phyloP scores from a whole-genome alignment of 768 basidiomycete genomes.

The Suillus plorans region DNA sequence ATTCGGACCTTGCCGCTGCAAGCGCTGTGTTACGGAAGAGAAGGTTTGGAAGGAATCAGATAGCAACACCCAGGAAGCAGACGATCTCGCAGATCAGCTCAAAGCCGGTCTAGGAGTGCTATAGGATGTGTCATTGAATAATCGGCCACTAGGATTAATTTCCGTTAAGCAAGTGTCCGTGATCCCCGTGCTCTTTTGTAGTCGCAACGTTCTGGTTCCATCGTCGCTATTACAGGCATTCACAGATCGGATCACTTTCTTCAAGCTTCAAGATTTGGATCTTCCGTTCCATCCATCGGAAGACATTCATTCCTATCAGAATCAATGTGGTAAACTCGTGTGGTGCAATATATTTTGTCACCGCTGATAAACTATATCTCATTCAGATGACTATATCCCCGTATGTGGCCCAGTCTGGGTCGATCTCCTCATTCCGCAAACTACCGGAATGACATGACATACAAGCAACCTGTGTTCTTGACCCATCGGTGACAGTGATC shows the following conservation, averaged over 20 bases:
- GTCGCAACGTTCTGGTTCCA: background rate
- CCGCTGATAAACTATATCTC: background rate
- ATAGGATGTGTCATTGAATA: constrained; percentile 13
- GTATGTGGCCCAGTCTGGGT: background rate
- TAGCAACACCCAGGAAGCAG: constrained; percentile 26
- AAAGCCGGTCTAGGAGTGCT: constrained; percentile 63
- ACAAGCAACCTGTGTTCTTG: background rate
- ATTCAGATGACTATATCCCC: background rate
- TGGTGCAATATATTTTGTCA: background rate
- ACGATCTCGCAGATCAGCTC: constrained; percentile 57
- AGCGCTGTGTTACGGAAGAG: constrained; percentile 64
- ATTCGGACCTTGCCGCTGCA: constrained; percentile 69
- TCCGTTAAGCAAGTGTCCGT: background rate
- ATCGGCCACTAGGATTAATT: background rate
- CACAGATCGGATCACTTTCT: background rate
- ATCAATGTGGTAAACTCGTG: background rate
- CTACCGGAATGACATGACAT: background rate
- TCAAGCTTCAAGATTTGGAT: constrained; percentile 2
- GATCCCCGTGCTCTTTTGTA: background rate
- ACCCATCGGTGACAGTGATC: background rate
- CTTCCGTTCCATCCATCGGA: background rate
- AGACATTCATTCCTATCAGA: background rate
- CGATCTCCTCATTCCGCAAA: background rate
- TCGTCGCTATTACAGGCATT: background rate
- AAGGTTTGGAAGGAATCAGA: constrained; percentile 22